Conservation (phyloP, 2,329 filamentous ascomycete genomes). For the Cytospora piceae region DNA sequence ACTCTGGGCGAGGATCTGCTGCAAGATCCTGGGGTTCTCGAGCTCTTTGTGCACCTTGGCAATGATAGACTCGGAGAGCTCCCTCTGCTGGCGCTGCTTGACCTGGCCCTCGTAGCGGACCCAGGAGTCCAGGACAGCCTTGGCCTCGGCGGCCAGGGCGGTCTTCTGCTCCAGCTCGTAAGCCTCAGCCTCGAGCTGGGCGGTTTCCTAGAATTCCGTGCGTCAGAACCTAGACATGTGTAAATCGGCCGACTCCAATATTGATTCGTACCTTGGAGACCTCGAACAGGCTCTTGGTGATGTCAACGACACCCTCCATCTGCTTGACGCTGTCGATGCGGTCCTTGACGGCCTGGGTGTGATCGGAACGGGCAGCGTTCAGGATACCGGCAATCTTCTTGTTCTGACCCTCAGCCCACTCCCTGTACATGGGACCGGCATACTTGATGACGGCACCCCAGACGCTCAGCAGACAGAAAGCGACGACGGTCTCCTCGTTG, state of each 20-base stretch:
- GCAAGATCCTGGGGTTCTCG: slow-evolving; percentile 93
- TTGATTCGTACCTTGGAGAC: slow-evolving; percentile 82
- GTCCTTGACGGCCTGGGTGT: slow-evolving; percentile 92
- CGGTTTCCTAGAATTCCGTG: slow-evolving; percentile 76
- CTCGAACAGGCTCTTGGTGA: slow-evolving; percentile 96
- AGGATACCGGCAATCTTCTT: slow-evolving; percentile 94
- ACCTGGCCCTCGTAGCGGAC: slow-evolving; percentile 98
- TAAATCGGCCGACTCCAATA: not conserved
- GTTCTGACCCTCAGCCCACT: slow-evolving; percentile 89
- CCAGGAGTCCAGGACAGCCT: slow-evolving; percentile 96
- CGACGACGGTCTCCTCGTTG: slow-evolving; percentile 97
- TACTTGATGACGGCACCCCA: slow-evolving; percentile 93
- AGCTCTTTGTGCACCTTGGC: slow-evolving; percentile 99
- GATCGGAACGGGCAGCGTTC: slow-evolving; percentile 90
- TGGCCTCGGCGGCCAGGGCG: slow-evolving; percentile 88
- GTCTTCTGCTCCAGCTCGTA: slow-evolving; percentile 98
- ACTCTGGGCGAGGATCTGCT: slow-evolving; percentile 98
- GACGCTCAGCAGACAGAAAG: slow-evolving; percentile 88
- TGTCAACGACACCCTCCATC: slow-evolving; percentile 89
- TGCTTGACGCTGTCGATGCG: slow-evolving; percentile 94
- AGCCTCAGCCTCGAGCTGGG: slow-evolving; percentile 90
- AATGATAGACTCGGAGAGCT: slow-evolving; percentile 91
- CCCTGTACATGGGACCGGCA: slow-evolving; percentile 86
- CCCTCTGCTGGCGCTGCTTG: slow-evolving; percentile 97
- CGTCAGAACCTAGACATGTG: slow-evolving; percentile 28